Conservation (phyloP, 192 early-diverging fungal genomes). For the Coemansia sp. region DNA sequence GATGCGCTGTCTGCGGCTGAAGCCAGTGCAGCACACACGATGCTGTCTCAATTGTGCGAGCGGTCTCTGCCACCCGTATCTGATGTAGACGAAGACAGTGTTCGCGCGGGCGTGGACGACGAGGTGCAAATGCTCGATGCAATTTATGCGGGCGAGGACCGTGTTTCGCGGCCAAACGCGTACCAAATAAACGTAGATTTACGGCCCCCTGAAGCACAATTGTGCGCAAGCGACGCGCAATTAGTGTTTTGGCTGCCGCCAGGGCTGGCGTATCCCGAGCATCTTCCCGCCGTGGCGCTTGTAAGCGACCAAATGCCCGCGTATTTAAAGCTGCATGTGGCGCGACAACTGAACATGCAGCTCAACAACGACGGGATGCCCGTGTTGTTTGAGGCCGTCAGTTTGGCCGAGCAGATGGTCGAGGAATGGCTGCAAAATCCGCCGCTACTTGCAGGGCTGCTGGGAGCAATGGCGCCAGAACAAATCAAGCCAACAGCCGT, state of each 20-base stretch:
- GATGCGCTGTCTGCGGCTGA: slow-evolving; percentile 2
- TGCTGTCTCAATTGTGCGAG: slow-evolving; percentile 17
- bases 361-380: slow-evolving; percentile 32
- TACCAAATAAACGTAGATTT: slow-evolving; percentile 20
- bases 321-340: slow-evolving; percentile 65
- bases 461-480: slow-evolving; percentile 47
- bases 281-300: slow-evolving; percentile 63
- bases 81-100: background rate
- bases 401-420: slow-evolving; percentile 56
- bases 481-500: slow-evolving; percentile 5
- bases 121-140: slow-evolving; percentile 30
- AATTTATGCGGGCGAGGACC: slow-evolving; percentile 30
- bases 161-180: background rate
- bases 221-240: slow-evolving; percentile 23
- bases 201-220: background rate
- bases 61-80: background rate
- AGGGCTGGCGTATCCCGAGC: slow-evolving; percentile 63
- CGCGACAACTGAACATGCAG: slow-evolving; percentile 45
- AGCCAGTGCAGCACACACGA: slow-evolving; percentile 7
- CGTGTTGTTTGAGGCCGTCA: slow-evolving; percentile 61
- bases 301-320: slow-evolving; percentile 65
- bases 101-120: slow-evolving; percentile 11
- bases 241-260: slow-evolving; percentile 67
- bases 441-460: slow-evolving; percentile 27
- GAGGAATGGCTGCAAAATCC: slow-evolving; percentile 30